These are phyloP conservation scores for Teunomyces funiuensis DNA, from an alignment of 805 yeast species.

Conservation along the genomic window DNA sequence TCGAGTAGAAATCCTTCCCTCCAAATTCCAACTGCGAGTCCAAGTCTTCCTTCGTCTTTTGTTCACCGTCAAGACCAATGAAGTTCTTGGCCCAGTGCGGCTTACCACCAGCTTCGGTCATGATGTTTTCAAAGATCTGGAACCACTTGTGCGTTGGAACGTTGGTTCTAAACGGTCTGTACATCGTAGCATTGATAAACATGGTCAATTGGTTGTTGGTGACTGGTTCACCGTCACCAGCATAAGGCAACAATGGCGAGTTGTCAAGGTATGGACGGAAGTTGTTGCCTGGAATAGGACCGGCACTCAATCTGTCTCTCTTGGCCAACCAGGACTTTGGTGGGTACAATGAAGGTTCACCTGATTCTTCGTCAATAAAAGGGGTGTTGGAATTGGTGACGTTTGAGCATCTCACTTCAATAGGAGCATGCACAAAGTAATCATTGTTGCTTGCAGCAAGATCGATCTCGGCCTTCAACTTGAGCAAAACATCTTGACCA, in stretches of 20 bases:
- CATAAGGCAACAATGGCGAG: conserved; percentile 65
- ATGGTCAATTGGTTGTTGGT: conserved; percentile 78
- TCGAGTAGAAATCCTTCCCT: conserved; percentile 57
- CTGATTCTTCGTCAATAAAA: conserved; percentile 32
- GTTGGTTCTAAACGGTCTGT: conserved; percentile 82
- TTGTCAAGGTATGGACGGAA: conserved; percentile 79
- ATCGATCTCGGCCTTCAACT: conserved; percentile 61
- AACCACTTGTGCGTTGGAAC: conserved; percentile 82
- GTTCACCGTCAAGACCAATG: conserved; percentile 53
- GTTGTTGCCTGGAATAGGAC: conserved; percentile 83
- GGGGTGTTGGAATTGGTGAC: conserved; percentile 54
- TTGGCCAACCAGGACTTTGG: conserved; percentile 49
- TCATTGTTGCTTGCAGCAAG: conserved; percentile 59
- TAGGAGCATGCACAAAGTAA: conserved; percentile 90
- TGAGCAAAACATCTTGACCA: conserved; percentile 68
- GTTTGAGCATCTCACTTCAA: conserved; percentile 92
- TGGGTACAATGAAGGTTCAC: conserved; percentile 41
- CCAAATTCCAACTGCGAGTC: conserved; percentile 40
- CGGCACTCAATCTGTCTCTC: conserved; percentile 57
- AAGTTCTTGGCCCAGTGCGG: conserved; percentile 99
- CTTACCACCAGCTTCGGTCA: conserved; percentile 79
- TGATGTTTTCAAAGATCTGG: conserved; percentile 73
- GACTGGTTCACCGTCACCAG: conserved; percentile 42
- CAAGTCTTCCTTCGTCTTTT: conserved; percentile 33
- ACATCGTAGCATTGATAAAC: conserved; percentile 91